Percentiles rank a stretch among this genome's conserved stretches.
These are phyloP conservation scores for Penicillium hordei DNA, from an alignment of 2,329 filamentous ascomycete species.

Conservation along the genomic window DNA sequence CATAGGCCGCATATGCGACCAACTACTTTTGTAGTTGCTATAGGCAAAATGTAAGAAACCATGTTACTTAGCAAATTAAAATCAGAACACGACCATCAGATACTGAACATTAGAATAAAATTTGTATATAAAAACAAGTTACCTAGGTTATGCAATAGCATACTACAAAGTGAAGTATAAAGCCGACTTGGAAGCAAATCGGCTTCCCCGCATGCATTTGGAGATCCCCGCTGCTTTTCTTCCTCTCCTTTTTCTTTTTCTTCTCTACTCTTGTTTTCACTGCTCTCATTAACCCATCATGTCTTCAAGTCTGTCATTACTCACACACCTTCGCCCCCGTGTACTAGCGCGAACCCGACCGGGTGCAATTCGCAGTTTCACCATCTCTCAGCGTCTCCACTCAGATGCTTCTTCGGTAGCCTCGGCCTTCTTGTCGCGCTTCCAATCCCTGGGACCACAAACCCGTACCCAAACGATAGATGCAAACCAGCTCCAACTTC, in stretches of 20 bases:
- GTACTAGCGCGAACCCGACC: background rate
- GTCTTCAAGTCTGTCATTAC: background rate
- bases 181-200: slow-evolving; percentile 7
- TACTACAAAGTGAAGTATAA: background rate
- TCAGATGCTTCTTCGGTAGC: slow-evolving; percentile 36
- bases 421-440: slow-evolving; percentile 43
- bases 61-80: background rate
- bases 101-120: background rate
- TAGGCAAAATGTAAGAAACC: background rate
- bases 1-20: too few species aligned
- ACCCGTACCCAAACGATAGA: slow-evolving; percentile 56
- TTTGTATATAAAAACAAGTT: background rate
- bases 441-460: slow-evolving; percentile 44
- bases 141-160: too few species aligned
- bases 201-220: slow-evolving; percentile 13
- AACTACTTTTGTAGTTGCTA: background rate
- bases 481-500: slow-evolving; percentile 62
- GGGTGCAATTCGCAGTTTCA: slow-evolving; percentile 8
- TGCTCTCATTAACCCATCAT: background rate
- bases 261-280: background rate
- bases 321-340: background rate
- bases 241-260: background rate
- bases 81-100: background rate
- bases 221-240: background rate
- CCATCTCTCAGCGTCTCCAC: slow-evolving; percentile 5